Evolutionary conservation across 495 filamentous ascomycete genomes (phyloP).

Genomic region (Acidiella bohemica): DNA sequence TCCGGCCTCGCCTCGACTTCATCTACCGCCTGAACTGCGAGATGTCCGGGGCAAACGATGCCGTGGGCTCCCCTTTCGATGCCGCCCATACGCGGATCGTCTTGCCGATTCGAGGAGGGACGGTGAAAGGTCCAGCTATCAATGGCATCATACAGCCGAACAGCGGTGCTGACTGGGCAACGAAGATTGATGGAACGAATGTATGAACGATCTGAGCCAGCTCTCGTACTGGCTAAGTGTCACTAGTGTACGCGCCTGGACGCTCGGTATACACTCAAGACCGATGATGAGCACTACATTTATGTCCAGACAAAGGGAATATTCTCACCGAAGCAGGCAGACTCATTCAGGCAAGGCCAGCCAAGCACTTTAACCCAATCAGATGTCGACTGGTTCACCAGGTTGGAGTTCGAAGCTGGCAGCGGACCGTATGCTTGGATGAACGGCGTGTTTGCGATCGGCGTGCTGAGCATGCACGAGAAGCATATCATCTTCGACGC

Average conservation of each 20-base stretch:
- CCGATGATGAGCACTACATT: background rate
- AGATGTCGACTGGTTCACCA: slow-evolving; percentile 1
- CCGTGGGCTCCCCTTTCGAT: background rate
- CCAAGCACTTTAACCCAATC: background rate
- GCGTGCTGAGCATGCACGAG: background rate
- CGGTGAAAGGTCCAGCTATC: background rate
- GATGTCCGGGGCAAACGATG: background rate
- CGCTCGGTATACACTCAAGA: slow-evolving; percentile 1
- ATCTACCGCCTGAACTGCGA: slow-evolving; percentile 1
- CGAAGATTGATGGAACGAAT: background rate
- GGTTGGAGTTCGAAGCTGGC: slow-evolving; percentile 1
- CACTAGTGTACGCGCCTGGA: background rate
- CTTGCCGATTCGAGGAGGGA: background rate
- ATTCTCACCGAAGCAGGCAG: background rate
- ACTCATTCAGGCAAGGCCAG: background rate
- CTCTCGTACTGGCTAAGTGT: no score
- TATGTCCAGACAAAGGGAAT: background rate
- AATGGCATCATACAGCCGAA: background rate
- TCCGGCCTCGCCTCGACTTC: background rate
- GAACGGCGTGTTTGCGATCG: slow-evolving; percentile 1
- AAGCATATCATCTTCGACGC: background rate
- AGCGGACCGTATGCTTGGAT: background rate
- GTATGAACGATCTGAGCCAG: no score
- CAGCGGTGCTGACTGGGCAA: background rate
- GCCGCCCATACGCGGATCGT: background rate